Percentiles rank a stretch among this genome's conserved stretches.
Conservation (phyloP, 805 yeast genomes). For the Tetrapisispora nanseiensis region DNA sequence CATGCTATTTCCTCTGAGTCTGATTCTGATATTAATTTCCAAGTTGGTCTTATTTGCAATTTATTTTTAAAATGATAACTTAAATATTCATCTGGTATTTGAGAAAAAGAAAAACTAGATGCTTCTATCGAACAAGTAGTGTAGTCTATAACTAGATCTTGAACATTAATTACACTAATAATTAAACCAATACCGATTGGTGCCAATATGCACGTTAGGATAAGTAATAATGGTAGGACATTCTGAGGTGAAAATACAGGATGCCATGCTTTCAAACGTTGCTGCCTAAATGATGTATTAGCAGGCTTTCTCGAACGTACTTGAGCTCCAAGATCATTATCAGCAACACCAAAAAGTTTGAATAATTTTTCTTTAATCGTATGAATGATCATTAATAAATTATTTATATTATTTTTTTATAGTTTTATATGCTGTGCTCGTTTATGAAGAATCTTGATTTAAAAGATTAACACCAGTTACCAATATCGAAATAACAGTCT, state of each 20-base stretch:
- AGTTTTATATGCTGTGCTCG: too few species aligned
- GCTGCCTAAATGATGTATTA: slow-evolving; percentile 73
- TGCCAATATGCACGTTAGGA: slow-evolving; percentile 68
- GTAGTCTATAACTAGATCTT: slow-evolving; percentile 64
- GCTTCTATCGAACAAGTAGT: slow-evolving; percentile 54
- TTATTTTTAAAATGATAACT: slow-evolving; percentile 49
- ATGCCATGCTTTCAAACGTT: slow-evolving; percentile 52
- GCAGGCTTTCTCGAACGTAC: slow-evolving; percentile 41
- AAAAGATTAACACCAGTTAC: too few species aligned
- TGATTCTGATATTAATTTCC: slow-evolving; percentile 44
- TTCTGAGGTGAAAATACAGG: slow-evolving; percentile 88
- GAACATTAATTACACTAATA: slow-evolving; percentile 61
- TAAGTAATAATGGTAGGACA: slow-evolving; percentile 74
- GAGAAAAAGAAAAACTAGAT: slow-evolving; percentile 30
- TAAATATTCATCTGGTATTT: slow-evolving; percentile 53
- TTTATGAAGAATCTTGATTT: background rate
- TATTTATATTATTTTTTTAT: background rate
- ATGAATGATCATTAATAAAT: background rate
- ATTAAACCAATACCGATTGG: slow-evolving; percentile 84
- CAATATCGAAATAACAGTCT: too few species aligned
- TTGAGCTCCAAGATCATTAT: background rate
- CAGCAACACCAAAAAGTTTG: background rate
- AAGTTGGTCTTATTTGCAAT: slow-evolving; percentile 37
- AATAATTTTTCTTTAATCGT: background rate
- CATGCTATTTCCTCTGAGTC: slow-evolving; percentile 37